These are phyloP conservation scores for Pseudocercospora crystallina DNA, from an alignment of 2,329 filamentous ascomycete genomes.

Conservation along the genomic window DNA sequence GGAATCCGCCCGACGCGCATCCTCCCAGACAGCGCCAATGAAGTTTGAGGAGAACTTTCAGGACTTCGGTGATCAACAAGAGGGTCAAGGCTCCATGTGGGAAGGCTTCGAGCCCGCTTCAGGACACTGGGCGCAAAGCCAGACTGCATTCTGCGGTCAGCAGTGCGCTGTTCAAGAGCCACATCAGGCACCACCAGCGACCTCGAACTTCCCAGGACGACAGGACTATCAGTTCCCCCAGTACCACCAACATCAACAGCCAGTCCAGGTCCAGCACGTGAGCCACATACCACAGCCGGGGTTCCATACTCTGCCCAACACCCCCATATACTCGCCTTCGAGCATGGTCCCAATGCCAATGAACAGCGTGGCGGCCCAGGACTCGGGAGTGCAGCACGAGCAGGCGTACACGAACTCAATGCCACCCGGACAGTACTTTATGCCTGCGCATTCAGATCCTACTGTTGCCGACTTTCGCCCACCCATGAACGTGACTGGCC, in stretches of 20 bases:
- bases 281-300: conserved; percentile 24
- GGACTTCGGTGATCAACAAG: too few species aligned
- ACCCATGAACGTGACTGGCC: conserved; percentile 7
- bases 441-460: conserved; percentile 14
- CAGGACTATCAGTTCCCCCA: conserved; percentile 18
- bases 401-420: conserved; percentile 9
- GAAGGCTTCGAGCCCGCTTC: too few species aligned
- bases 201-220: conserved; percentile 12
- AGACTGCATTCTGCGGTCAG: conserved; percentile 1
- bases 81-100: too few species aligned
- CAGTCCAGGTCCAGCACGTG: conserved; percentile 20
- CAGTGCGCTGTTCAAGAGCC: conserved; percentile 3
- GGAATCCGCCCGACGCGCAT: too few species aligned
- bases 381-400: not conserved
- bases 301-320: conserved; percentile 22
- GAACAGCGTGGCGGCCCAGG: conserved; percentile 7
- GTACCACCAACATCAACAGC: conserved; percentile 12
- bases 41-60: too few species aligned
- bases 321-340: conserved; percentile 18
- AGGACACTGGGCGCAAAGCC: too few species aligned
- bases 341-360: conserved; percentile 14
- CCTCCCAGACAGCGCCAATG: too few species aligned
- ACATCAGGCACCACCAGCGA: conserved; percentile 4
- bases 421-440: conserved; percentile 17
- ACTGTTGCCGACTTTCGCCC: conserved; percentile 14